Evolutionary conservation across 2,329 filamentous ascomycete genomes (phyloP), one percentile per base, ranked within the genome.

Genomic region (Aspergillus eucalypticola): DNA sequence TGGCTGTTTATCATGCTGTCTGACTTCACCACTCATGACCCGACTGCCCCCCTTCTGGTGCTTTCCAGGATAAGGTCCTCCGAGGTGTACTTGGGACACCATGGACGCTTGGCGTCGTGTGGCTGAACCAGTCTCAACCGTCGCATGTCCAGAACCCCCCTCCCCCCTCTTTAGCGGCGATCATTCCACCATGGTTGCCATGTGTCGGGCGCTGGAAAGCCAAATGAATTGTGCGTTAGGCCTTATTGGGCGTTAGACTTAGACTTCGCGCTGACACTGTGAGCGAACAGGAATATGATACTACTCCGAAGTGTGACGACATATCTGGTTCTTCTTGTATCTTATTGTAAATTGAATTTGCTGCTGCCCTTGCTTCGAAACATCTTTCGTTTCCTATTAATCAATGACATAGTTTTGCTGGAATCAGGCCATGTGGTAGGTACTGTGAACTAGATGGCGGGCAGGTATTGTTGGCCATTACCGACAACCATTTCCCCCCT

Each of bases 101-200:
- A 42, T 58, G 56, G 41, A 27, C 48, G 57, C 61, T 64, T 63
- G 62, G 60, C 62, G 27, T 25, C 41, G 39, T 42, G 61, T 65
- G 64, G 60, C 64, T 63, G 64, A 60, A 59, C 61, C 21, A 54
- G 60, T 64, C 55, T 35, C 58, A 59, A 59, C 54, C 44, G 52
- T 44, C 54, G 50, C 52, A 50, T 61, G 57, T 59, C 62, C 58
- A 60, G 61, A 63, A 57, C 58, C 48, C 48, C 48, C 60, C 54
- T 49, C 58, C 48, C 48, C 52, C 60, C 54, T 49, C 58, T 49
- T 58, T 65, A 66, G 64, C 61, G 66, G 66, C 64, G 66, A 67
- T 67, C 66, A 67, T 66, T 67, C 63, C 65, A 62, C 60, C 65
- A 59, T 66, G 64, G 66, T 65, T 65, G 64, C 64, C 64, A 66